A percentile compares a stretch with the other conserved stretches of the same genome.
phyloP scores from a whole-genome alignment of 164 flowering plant genomes.

The Houttuynia cordata region DNA sequence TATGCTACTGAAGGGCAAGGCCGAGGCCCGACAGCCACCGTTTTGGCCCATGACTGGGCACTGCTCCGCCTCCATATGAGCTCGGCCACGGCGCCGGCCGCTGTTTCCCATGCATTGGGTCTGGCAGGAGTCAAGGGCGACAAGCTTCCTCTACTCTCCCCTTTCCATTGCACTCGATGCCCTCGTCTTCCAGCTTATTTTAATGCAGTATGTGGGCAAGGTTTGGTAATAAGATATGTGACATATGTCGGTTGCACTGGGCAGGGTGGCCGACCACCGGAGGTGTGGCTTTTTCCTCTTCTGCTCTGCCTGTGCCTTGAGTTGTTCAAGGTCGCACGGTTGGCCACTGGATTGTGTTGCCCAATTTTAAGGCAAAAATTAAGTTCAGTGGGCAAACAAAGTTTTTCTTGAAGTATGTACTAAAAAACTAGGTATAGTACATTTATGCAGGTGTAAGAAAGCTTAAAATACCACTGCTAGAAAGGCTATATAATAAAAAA shows the following conservation, averaged over 20 bases:
- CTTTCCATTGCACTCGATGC: not conserved
- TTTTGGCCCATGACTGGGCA: slow-evolving; percentile 4
- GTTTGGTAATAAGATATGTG: not conserved
- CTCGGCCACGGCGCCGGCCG: not conserved
- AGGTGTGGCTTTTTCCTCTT: not conserved
- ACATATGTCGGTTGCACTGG: not conserved
- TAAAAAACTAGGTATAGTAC: no score
- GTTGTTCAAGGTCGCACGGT: slow-evolving; percentile 3
- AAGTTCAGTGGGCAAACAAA: no score
- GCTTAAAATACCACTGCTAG: no score
- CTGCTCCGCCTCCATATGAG: not conserved
- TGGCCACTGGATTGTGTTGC: not conserved
- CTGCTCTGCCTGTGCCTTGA: not conserved
- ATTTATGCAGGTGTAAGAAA: no score
- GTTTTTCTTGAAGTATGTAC: no score
- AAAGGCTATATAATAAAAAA: no score
- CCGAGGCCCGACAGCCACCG: slow-evolving; percentile 3
- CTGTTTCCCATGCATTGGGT: not conserved
- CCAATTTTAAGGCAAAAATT: no score
- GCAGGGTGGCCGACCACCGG: slow-evolving; percentile 4
- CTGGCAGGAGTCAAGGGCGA: not conserved
- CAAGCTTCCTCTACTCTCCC: not conserved
- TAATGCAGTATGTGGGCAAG: not conserved
- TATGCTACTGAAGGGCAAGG: no score
- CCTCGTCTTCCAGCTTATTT: not conserved